Base-by-base conservation (phyloP, 78 protist species). In the Dictyostelium firmibasis region DNA sequence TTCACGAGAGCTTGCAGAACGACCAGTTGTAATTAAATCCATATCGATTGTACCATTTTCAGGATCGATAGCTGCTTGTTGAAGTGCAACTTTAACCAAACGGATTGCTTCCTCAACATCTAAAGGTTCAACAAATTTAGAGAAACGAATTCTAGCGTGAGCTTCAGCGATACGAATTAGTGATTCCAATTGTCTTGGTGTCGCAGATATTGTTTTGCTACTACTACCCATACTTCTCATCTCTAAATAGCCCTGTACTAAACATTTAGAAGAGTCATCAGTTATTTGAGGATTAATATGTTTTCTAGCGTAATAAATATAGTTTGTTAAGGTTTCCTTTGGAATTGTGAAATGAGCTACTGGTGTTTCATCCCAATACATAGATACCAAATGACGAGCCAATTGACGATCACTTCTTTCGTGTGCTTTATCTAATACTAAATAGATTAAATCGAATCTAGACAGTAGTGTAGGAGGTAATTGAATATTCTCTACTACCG, bases 171-270 rank as follows among this genome's bases (percentile, higher is more conserved):
- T 62, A 35, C 99, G 98, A 44, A 99, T 97, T 31, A 99, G 86
- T 11, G 99, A 96, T 94, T 99, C 99, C 33, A 99, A 97, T 96
- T 99, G 99, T 9, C 99, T 92, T 18, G 99, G 99, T 10, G 99
- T 99, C 2, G 99, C 99, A 10, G 99, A 76, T 41, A 99, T 87
- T 1, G 98, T 96, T 62, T 64, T 76, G 16, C 62, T 64, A 23
- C 87, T 60, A 44, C 97, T 92, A 50, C 99, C 97, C 95, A 85
- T 31, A 29, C 64, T 81, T 77, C 91, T 31, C 96, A 96, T 96
- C 5, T 81, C 86, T 4, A 93, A 96, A 82, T 98, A 99, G 14
- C 95, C 97, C 8, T 82, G 35, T 16, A 97, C 89, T 41, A 99
- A 97, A 31, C 18, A 44, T 4, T 29, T 50, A 13, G 70, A 47